Evolutionary conservation across 2,329 filamentous ascomycete genomes (phyloP).

Genomic region (Colletotrichum neosansevieriae): DNA sequence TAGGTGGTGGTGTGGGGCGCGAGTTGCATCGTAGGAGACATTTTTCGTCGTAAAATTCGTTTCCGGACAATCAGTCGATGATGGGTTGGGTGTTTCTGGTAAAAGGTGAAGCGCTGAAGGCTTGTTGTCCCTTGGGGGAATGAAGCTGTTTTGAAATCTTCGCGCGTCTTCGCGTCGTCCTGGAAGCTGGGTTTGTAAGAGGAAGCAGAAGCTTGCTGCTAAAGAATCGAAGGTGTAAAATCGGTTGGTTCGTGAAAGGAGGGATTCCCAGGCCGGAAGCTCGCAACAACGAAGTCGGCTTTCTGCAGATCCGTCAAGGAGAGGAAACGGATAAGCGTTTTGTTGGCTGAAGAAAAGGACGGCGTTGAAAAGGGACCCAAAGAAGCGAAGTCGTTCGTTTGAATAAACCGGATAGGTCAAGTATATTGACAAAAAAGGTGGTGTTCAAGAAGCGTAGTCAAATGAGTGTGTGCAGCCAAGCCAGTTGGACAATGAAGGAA

Average conservation of each 20-base stretch:
- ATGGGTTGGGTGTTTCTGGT: conserved; percentile 22
- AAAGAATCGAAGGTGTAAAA: conserved; percentile 37
- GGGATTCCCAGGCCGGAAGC: conserved; percentile 37
- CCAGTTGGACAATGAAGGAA: conserved; percentile 64
- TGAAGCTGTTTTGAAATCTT: conserved; percentile 18
- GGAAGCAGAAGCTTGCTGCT: conserved; percentile 38
- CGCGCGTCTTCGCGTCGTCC: conserved; percentile 34
- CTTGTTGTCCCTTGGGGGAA: conserved; percentile 24
- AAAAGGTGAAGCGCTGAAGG: conserved; percentile 29
- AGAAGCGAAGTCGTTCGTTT: conserved; percentile 39
- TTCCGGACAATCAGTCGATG: conserved; percentile 43
- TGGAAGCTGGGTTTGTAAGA: conserved; percentile 36
- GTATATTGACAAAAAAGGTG: conserved; percentile 40
- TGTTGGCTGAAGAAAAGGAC: conserved; percentile 13
- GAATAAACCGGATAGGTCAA: conserved; percentile 43
- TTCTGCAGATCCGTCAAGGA: conserved; percentile 39
- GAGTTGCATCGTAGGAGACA: conserved; percentile 65
- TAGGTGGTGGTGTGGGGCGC: conserved; percentile 59
- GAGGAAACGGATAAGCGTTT: conserved; percentile 31
- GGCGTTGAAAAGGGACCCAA: conserved; percentile 32
- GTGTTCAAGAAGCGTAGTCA: conserved; percentile 59
- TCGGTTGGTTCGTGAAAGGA: conserved; percentile 22
- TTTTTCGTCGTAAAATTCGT: conserved; percentile 48
- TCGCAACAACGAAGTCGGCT: conserved; percentile 39
- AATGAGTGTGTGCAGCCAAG: conserved; percentile 70